Percentiles rank a stretch among this genome's conserved stretches.
These are phyloP conservation scores for Warburgia ugandensis DNA, from an alignment of 164 flowering plant genomes.

Conservation along the genomic window DNA sequence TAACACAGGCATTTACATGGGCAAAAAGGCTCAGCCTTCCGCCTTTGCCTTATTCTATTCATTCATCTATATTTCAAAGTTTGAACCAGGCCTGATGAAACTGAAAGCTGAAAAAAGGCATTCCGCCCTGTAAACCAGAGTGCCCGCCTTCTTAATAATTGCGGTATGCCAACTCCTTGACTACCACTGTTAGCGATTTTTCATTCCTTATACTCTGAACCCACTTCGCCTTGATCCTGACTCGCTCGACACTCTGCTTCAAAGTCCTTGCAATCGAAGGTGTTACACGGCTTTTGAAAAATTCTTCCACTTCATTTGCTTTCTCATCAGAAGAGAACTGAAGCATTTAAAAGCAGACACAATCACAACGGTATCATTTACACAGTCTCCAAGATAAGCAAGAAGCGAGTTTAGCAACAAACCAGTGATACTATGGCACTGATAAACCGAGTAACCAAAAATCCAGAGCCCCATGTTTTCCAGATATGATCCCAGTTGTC, in stretches of 20 bases:
- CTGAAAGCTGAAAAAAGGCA: too few species aligned
- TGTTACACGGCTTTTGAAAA: constrained; percentile 46
- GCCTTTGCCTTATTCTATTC: too few species aligned
- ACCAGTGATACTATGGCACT: constrained; percentile 74
- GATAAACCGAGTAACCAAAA: constrained; percentile 65
- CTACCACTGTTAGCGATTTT: constrained; percentile 40
- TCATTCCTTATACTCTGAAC: constrained; percentile 54
- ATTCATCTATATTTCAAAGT: too few species aligned
- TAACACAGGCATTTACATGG: too few species aligned
- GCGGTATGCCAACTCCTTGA: constrained; percentile 48
- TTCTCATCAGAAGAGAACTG: constrained; percentile 75
- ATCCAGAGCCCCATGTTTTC: constrained; percentile 69
- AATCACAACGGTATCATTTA: background rate
- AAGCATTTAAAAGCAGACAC: constrained; percentile 1
- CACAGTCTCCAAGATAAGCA: background rate
- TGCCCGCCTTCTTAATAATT: too few species aligned
- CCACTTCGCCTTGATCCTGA: constrained; percentile 70
- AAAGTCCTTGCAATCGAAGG: constrained; percentile 67
- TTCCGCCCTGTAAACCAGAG: too few species aligned
- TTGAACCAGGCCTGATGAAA: too few species aligned
- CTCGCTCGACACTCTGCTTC: constrained; percentile 86
- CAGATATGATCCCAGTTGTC: constrained; percentile 73
- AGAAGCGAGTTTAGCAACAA: constrained; percentile 3
- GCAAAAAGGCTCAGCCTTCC: too few species aligned
- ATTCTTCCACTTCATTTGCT: constrained; percentile 66